These are phyloP conservation scores for Chytriomyces sp. DNA, from an alignment of 192 early-diverging fungal genomes.

Conservation along the genomic window DNA sequence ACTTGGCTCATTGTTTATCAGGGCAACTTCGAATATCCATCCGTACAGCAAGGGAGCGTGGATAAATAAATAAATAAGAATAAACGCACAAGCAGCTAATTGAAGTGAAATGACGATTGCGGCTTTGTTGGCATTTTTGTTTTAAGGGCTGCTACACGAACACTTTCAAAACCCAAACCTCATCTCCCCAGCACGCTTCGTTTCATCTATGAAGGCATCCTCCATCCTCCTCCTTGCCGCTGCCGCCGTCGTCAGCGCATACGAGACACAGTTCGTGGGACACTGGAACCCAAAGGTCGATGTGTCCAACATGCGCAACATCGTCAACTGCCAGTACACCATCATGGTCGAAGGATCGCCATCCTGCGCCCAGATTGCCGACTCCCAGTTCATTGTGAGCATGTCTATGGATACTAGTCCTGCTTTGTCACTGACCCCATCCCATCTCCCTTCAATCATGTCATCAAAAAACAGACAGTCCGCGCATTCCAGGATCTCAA, in stretches of 20 bases:
- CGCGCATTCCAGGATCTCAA: too few relatives aligned
- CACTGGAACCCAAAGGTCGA: not conserved
- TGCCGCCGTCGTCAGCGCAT: not conserved
- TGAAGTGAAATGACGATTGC: too few relatives aligned
- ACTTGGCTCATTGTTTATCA: too few relatives aligned
- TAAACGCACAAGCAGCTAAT: not conserved
- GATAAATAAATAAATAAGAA: not conserved
- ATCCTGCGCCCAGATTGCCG: not conserved
- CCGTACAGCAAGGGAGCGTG: not conserved
- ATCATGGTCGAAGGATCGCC: not conserved
- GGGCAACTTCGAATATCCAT: too few relatives aligned
- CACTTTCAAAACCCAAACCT: too few relatives aligned
- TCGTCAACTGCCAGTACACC: not conserved
- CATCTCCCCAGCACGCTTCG: not conserved
- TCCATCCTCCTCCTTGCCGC: not conserved
- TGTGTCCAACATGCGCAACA: not conserved
- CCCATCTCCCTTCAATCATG: too few relatives aligned
- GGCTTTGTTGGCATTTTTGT: too few relatives aligned
- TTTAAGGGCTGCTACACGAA: too few relatives aligned
- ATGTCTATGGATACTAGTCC: too few relatives aligned
- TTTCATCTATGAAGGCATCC: not conserved
- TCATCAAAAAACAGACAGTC: too few relatives aligned
- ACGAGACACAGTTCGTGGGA: not conserved
- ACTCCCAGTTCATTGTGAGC: slow-evolving; percentile 2
- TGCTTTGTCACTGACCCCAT: too few relatives aligned